phyloP scores from a whole-genome alignment of 1,284 basidiomycete species.

The Porogramme epimiltina region DNA sequence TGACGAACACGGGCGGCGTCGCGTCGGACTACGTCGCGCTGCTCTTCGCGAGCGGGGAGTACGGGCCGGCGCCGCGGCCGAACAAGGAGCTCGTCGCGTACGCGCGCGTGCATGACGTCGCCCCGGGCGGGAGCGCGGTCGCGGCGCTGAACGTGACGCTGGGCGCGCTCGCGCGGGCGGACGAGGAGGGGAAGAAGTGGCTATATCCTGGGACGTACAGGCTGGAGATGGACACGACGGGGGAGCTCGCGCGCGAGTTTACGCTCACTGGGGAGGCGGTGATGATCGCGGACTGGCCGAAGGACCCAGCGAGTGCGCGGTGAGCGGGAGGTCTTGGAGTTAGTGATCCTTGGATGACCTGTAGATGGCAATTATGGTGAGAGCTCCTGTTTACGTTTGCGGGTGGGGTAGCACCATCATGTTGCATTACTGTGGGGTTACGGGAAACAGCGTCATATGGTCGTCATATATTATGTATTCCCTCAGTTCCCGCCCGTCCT shows the following conservation, averaged over 20 bases:
- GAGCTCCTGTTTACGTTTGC: too few relatives aligned
- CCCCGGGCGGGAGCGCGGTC: conserved; percentile 36
- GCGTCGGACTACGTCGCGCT: conserved; percentile 59
- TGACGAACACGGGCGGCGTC: conserved; percentile 49
- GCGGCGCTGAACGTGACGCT: conserved; percentile 48
- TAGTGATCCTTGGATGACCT: too few relatives aligned
- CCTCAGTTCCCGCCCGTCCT: too few relatives aligned
- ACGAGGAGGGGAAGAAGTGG: conserved; percentile 47
- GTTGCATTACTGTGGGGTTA: too few relatives aligned
- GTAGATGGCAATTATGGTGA: too few relatives aligned
- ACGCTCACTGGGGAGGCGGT: conserved; percentile 41
- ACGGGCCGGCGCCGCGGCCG: conserved; percentile 51
- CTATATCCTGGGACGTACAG: conserved; percentile 50
- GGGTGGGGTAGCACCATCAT: too few relatives aligned
- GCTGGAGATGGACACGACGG: conserved; percentile 31
- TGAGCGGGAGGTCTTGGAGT: too few relatives aligned
- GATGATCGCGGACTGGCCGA: conserved; percentile 43
- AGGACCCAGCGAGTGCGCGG: conserved; percentile 19
- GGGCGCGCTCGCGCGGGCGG: conserved; percentile 51
- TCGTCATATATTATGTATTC: too few relatives aligned
- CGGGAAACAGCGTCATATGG: too few relatives aligned
- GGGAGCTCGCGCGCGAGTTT: conserved; percentile 38
- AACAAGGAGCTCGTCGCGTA: conserved; percentile 55
- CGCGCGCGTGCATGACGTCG: conserved; percentile 45
- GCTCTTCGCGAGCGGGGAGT: conserved; percentile 49